Base-by-base conservation (phyloP, 2,329 filamentous ascomycete genomes). In the Epichloe sibirici region DNA sequence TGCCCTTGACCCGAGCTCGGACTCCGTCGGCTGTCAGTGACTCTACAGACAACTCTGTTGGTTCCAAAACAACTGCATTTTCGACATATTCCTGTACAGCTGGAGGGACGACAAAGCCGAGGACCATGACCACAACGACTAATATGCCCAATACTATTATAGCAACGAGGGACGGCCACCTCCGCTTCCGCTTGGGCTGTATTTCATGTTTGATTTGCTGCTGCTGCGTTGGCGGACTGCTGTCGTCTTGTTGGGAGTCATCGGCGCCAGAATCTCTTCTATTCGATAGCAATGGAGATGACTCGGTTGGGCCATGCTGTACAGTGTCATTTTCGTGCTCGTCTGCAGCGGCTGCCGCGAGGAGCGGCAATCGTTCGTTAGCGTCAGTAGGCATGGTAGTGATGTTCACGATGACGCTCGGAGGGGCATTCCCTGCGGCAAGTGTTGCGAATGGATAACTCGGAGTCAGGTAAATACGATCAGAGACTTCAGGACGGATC, bases 11-110 rank as follows among this genome's bases (percentile, higher is more conserved):
- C 57, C 89, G 83, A 35, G 88, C 86, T 56, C 78, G 81, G 8
- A 96, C 79, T 12, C 93, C 91, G 54, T 83, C 77, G 7, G 81
- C 64, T 0, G 89, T 96, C 58, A 96, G 86, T 2, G 86, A 88
- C 62, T 93, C 86, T 55, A 98, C 82, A 2, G 90, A 89, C 21
- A 98, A 70, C 58, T 84, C 86, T 5, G 85, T 90, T 2, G 93
- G 88, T 63, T 90, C 82, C 58, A 98, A 79, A 17, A 91, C 82
- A 25, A 85, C 77, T 3, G 90, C 88, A 66, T 90, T 77, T 68
- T 91, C 85, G 48, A 86, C 88, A 68, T 98, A 98, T 64, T 88
- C 79, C 68, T 95, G 82, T 11, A 95, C 81, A 7, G 85, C 81
- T 15, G 85, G 82, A 2, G 91, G 90, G 0, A 86, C 80, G 51